Evolutionary conservation across 148 eudicot species (phyloP).

Genomic region (Arctostaphylos glauca): DNA sequence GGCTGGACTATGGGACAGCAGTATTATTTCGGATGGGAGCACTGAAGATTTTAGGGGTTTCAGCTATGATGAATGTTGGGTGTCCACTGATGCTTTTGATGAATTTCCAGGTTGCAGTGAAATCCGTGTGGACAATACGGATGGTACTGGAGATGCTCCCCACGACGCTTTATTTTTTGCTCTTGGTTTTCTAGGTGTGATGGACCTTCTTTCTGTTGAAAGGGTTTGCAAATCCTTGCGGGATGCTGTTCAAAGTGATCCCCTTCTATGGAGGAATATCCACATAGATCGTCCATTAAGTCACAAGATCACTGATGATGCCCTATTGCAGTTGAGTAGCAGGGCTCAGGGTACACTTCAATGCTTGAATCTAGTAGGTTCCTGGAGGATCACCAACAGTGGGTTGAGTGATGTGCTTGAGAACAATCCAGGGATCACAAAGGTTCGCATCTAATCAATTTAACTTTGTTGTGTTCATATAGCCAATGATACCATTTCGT

Average conservation of each 20-base stretch:
- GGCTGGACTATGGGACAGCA: slow-evolving; percentile 11
- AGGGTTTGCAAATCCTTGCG: slow-evolving; percentile 41
- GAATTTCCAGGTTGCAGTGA: background rate
- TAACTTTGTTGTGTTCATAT: background rate
- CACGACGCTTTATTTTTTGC: slow-evolving; percentile 32
- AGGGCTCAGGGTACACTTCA: slow-evolving; percentile 43
- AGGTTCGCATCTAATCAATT: slow-evolving; percentile 24
- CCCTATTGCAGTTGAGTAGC: slow-evolving; percentile 30
- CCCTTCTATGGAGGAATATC: slow-evolving; percentile 39
- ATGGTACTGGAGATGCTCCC: slow-evolving; percentile 26
- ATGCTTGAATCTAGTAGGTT: slow-evolving; percentile 33
- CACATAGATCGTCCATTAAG: slow-evolving; percentile 27
- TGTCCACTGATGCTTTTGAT: background rate
- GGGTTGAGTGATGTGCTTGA: slow-evolving; percentile 35
- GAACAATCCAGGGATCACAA: slow-evolving; percentile 33
- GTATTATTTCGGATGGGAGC: background rate
- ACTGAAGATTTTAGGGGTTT: slow-evolving; percentile 19
- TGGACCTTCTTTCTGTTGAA: slow-evolving; percentile 45
- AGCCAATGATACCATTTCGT: background rate
- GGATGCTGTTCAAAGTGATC: slow-evolving; percentile 35
- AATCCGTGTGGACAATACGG: background rate
- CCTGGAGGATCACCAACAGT: slow-evolving; percentile 29
- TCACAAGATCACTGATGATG: slow-evolving; percentile 30
- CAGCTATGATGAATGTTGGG: slow-evolving; percentile 14
- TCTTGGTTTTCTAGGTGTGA: slow-evolving; percentile 33